Base-by-base conservation (phyloP, 306 rosid species). In the Fragaria vesca region DNA sequence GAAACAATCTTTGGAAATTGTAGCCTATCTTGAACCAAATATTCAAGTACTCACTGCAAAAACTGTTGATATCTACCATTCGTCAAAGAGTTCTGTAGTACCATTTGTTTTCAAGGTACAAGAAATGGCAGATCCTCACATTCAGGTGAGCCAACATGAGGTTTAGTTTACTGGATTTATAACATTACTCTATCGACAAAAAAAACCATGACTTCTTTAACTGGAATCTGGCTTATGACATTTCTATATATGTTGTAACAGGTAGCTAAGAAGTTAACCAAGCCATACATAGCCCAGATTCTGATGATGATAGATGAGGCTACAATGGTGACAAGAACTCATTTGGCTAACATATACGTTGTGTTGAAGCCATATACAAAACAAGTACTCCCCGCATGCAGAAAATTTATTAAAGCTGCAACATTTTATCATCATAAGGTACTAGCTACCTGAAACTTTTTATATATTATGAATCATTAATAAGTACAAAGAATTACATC, bases 341-440 rank as follows among this genome's bases (percentile, higher is more conserved):
- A 48, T 73, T 6, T 84, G 5, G 81, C 67, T 38, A 66, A 73
- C 60, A 78, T 54, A 12, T 50, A 47, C 63, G 18, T 55, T 20
- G 21, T 66, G 72, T 74, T 78, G 81, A 34, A 81, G 75, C 60
- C 66, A 3, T 75, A 69, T 46, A 28, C 69, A 42, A 24, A 45
- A 74, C 38, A 68, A 52, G 17, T 30, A 26, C 43, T 70, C 15
- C 15, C 6, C 20, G 51, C 72, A 18, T 82, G 34, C 65, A 61
- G 74, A 79, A 77, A 55, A 43, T 28, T 84, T 69, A 72, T 87
- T 55, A 26, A 38, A 67, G 60, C 78, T 67, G 67, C 70, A 68
- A 65, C 75, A 3, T 72, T 66, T 16, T 82, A 57, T 68, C 91
- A 85, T 78, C 63, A 12, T 63, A 78, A 87, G 91, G 88, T 87